Evolutionary conservation across 805 yeast species (phyloP), one percentile per base, ranked within the genome.

Genomic region (Nakazawaea siamensis): DNA sequence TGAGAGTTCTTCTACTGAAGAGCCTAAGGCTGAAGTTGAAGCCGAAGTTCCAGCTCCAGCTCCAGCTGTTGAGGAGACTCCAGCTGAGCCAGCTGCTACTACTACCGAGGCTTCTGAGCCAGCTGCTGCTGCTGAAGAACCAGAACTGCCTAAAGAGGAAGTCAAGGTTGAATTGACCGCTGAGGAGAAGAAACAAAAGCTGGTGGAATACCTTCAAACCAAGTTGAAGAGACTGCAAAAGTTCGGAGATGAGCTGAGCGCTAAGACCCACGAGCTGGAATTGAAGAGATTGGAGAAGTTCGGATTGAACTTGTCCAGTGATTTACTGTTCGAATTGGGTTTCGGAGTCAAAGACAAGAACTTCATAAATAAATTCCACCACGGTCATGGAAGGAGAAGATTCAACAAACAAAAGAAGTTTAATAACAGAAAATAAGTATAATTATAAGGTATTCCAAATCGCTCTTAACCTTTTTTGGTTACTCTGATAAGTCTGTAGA

Each of bases 251-350:
- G 86, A 78, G 34, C 50, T 40, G 17, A 52, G 48, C 20, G 60
- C 59, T 15, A 69, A 72, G 18, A 64, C 64, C 25, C 72, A 81
- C 31, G 73, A 73, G 49, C 75, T 72, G 42, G 78, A 73, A 41
- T 61, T 86, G 47, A 66, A 66, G 24, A 73, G 95, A 52, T 74
- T 87, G 43, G 79, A 80, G 53, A 86, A 84, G 62, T 88, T 86
- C 52, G 97, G 97, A 19, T 73, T 85, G 33, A 80, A 77, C 42
- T 53, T 66, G 24, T 76, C 76, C 38, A 75, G 82, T 27, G 70
- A 78, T 8, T 57, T 81, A 44, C 87, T 86, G 24, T 63, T 60
- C 43, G 87, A 80, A 49, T 63, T 81, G 31, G 87, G 87, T 0
- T 50, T 73, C 28, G 73, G 43, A 28, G 27, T 35, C 21, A 30